Evolutionary conservation across 192 early-diverging fungal genomes (phyloP), one percentile per base, ranked within the genome.

Genomic region (Neocallimastix lanati): DNA sequence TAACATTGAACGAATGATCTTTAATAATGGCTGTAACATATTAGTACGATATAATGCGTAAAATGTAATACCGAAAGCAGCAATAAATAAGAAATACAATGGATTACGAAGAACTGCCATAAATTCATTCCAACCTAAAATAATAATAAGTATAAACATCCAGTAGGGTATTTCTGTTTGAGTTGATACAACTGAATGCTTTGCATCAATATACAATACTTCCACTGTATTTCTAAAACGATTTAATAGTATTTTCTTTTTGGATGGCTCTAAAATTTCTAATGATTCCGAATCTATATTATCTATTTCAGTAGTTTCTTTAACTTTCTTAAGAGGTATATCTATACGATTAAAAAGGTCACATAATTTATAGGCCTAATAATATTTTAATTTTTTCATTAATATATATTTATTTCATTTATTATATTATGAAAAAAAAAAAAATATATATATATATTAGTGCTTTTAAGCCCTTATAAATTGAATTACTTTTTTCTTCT

Each of bases 91-190:
- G 79, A 96, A 85, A 80, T 96, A 97, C 13, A 95, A 28, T 27
- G 98, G 98, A 81, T 92, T 97, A 67, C 87, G 89, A 37, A 98
- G 80, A 28, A 99, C 88, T 0, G 92, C 81, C 85, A 94, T 38
- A 30, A 96, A 93, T 84, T 99, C 98, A 81, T 99, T 99, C 96
- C 96, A 99, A 27, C 98, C 98, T 9, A 99, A 86, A 15, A 93
- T 80, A 9, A 96, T 83, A 58, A 94, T 85, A 78, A 94, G 78
- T 25, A 91, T 89, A 33, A 95, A 85, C 80, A 96, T 89, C 95
- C 96, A 99, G 29, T 85, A 82, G 0, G 97, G 97, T 28, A 98
- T 89, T 77, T 91, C 92, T 79, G 92, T 92, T 35, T 92, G 94
- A 12, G 94, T 95, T 6, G 91, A 82, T 5, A 99, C 96, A 79